phyloP scores from a whole-genome alignment of 129 eudicot genomes.

The Logfia minima region DNA sequence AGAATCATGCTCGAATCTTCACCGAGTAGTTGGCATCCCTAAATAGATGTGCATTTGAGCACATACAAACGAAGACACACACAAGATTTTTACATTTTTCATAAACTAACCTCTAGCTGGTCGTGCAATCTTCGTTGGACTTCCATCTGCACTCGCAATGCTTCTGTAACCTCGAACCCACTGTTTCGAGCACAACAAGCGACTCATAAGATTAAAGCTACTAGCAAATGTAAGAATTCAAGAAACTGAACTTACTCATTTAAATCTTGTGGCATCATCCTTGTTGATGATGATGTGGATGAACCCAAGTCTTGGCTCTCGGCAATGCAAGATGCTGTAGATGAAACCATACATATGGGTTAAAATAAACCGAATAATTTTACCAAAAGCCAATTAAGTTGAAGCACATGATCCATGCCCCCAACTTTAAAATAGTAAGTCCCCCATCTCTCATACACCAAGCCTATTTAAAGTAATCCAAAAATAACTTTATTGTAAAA shows the following conservation, averaged over 20 bases:
- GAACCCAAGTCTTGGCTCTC: constrained; percentile 69
- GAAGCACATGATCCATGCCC: too few species aligned
- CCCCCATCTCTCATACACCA: too few species aligned
- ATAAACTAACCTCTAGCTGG: constrained; percentile 67
- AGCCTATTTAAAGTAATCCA: too few species aligned
- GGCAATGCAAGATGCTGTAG: constrained; percentile 60
- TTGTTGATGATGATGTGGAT: constrained; percentile 52
- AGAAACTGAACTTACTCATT: constrained; percentile 46
- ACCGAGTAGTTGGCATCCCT: background rate
- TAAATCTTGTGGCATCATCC: constrained; percentile 58
- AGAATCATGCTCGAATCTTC: background rate
- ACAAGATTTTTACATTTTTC: background rate
- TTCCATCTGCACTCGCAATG: constrained; percentile 86
- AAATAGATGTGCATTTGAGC: background rate
- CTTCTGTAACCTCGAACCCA: constrained; percentile 89
- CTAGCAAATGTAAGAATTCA: background rate
- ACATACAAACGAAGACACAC: background rate
- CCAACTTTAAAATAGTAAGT: too few species aligned
- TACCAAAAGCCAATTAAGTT: background rate
- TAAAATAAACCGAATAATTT: background rate
- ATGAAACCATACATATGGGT: constrained; percentile 15
- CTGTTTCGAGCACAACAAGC: constrained; percentile 32
- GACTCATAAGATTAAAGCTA: constrained; percentile 10
- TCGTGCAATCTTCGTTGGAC: constrained; percentile 76
- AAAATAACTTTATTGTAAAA: too few species aligned